These are phyloP conservation scores for Schizosaccharomyces versatilis DNA, from an alignment of 1,139 yeast species.

Conservation along the genomic window DNA sequence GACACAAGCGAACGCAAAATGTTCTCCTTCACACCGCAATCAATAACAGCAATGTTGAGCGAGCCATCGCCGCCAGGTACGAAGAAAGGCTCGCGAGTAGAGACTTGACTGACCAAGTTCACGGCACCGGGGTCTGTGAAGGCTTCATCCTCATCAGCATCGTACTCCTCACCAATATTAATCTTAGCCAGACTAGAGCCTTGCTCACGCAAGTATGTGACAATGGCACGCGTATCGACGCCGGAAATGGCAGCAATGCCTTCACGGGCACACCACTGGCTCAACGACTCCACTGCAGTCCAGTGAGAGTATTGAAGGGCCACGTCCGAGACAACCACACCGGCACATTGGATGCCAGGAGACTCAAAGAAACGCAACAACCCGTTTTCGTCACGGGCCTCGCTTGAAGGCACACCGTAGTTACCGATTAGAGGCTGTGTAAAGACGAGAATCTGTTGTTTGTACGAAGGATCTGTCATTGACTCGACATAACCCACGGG, in stretches of 20 bases:
- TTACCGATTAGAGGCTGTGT: slow-evolving; percentile 95
- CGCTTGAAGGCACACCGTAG: slow-evolving; percentile 86
- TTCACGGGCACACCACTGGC: slow-evolving; percentile 88
- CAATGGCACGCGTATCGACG: slow-evolving; percentile 88
- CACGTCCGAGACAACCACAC: slow-evolving; percentile 86
- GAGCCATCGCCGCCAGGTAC: slow-evolving; percentile 33
- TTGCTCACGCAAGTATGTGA: slow-evolving; percentile 75
- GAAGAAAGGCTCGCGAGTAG: slow-evolving; percentile 89
- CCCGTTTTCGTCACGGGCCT: slow-evolving; percentile 58
- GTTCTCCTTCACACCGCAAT: slow-evolving; percentile 96
- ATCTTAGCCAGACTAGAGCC: slow-evolving; percentile 85
- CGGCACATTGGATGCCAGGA: slow-evolving; percentile 77
- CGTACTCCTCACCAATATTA: slow-evolving; percentile 73
- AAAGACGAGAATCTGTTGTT: slow-evolving; percentile 86
- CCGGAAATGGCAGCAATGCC: slow-evolving; percentile 95
- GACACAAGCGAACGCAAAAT: slow-evolving; percentile 77
- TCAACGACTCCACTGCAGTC: slow-evolving; percentile 93
- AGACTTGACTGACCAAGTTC: slow-evolving; percentile 77
- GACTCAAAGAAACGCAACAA: slow-evolving; percentile 77
- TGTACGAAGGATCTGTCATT: slow-evolving; percentile 94
- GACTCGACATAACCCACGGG: slow-evolving; percentile 95
- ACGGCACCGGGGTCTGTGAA: slow-evolving; percentile 81
- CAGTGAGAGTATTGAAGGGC: slow-evolving; percentile 92
- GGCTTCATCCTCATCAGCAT: slow-evolving; percentile 79
- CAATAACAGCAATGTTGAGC: slow-evolving; percentile 74